These are phyloP conservation scores for Tylopilus felleus DNA, from an alignment of 768 basidiomycete genomes.

Conservation along the genomic window DNA sequence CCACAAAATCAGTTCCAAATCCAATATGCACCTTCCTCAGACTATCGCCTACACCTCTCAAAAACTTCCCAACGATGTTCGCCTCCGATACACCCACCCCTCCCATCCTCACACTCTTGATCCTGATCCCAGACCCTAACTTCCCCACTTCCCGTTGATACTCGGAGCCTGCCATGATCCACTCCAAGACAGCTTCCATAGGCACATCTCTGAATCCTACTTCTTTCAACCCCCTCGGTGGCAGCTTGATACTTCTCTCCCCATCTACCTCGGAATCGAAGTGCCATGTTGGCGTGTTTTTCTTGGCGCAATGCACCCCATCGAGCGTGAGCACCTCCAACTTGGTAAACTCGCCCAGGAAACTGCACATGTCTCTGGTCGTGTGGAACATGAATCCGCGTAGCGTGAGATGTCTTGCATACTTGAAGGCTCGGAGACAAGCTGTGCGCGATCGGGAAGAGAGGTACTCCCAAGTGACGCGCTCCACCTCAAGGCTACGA, in stretches of 20 bases:
- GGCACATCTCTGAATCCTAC: conserved; percentile 25
- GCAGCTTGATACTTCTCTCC: conserved; percentile 10
- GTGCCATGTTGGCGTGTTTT: conserved; percentile 11
- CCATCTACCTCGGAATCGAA: conserved; percentile 6
- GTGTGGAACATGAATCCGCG: conserved; percentile 26
- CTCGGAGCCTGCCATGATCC: conserved; percentile 24
- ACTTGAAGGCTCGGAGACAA: conserved; percentile 26
- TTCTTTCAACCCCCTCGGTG: conserved; percentile 22
- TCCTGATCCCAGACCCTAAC: conserved; percentile 14
- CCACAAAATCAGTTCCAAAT: conserved; percentile 30
- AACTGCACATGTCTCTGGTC: conserved; percentile 25
- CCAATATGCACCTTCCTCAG: conserved; percentile 28
- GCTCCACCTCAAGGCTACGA: conserved; percentile 28
- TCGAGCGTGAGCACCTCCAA: conserved; percentile 30
- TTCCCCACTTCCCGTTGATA: conserved; percentile 10
- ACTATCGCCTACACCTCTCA: conserved; percentile 18
- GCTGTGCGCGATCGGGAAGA: conserved; percentile 25
- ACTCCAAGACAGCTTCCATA: conserved; percentile 27
- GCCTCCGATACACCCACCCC: conserved; percentile 27
- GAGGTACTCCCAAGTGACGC: conserved; percentile 32
- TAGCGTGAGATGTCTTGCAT: conserved; percentile 17
- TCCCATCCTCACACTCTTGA: conserved; percentile 27
- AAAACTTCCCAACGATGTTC: conserved; percentile 24
- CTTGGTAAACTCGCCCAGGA: conserved; percentile 27
- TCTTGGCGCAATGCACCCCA: conserved; percentile 26